Base-by-base conservation (phyloP, 108 stramenopile species). In the Chaetoceros tenuissimus region DNA sequence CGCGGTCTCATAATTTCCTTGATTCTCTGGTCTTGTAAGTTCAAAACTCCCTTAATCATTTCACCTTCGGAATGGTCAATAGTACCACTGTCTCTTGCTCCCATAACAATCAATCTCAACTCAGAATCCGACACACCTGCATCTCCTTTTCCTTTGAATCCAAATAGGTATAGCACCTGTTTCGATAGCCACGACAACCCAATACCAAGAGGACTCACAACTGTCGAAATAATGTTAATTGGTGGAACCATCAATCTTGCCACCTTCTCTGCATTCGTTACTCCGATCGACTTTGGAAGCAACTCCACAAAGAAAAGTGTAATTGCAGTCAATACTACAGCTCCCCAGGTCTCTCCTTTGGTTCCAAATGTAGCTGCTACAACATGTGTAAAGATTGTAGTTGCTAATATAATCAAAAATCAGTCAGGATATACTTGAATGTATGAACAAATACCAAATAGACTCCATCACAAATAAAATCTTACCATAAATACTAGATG, bases 271-370 rank as follows among this genome's bases (percentile, higher is more conserved):
- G 94, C 94, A 72, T 96, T 95, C 28, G 74, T 87, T 13, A 98
- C 95, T 45, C 95, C 97, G 31, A 98, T 75, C 7, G 83, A 78
- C 64, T 98, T 98, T 56, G 97, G 97, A 25, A 98, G 48, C 8
- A 98, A 65, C 57, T 98, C 97, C 16, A 96, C 97, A 68, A 95
- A 96, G 77, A 96, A 96, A 3, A 98, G 67, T 1, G 97, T 98
- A 26, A 94, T 48, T 2, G 73, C 75, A 17, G 97, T 98, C 58
- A 98, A 62, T 3, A 77, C 78, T 24, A 93, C 58, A 1, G 95
- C 91, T 28, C 89, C 89, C 62, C 86, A 94, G 47, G 79, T 85
- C 56, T 95, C 91, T 1, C 92, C 94, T 28, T 60, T 53, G 1
- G 63, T 55, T 25, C 94, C 95, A 69, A 94, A 93, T 24, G 84